phyloP scores from a whole-genome alignment of 768 basidiomycete species.

The Chalciporus pseudorubinellus region DNA sequence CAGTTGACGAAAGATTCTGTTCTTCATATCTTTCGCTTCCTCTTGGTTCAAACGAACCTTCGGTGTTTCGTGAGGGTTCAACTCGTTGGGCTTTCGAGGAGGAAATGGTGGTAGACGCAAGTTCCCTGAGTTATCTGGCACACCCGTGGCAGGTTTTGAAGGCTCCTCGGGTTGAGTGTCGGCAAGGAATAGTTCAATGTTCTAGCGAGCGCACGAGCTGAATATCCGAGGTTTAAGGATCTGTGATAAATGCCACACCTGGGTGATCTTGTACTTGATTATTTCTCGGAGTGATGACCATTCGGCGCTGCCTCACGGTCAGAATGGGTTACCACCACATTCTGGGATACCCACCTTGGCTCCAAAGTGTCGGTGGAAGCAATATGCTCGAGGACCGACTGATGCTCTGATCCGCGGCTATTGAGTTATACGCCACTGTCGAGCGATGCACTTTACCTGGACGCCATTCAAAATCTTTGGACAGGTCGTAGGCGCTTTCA shows the following conservation, averaged over 20 bases:
- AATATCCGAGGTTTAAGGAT: background rate
- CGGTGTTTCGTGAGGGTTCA: slow-evolving; percentile 52
- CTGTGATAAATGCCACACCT: slow-evolving; percentile 41
- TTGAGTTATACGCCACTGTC: slow-evolving; percentile 1
- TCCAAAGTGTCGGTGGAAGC: slow-evolving; percentile 64
- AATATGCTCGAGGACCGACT: slow-evolving; percentile 55
- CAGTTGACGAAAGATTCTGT: slow-evolving; percentile 57
- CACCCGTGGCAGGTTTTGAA: slow-evolving; percentile 37
- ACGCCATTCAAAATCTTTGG: slow-evolving; percentile 46
- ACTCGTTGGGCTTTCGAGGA: slow-evolving; percentile 48
- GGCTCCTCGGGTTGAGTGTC: slow-evolving; percentile 40
- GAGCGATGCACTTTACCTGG: slow-evolving; percentile 39
- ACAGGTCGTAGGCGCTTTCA: slow-evolving; percentile 9
- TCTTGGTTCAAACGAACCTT: slow-evolving; percentile 58
- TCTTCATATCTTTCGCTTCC: slow-evolving; percentile 58
- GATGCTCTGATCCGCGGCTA: slow-evolving; percentile 48
- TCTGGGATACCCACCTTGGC: slow-evolving; percentile 37
- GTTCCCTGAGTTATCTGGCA: slow-evolving; percentile 45
- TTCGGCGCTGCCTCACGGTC: slow-evolving; percentile 46
- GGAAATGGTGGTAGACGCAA: slow-evolving; percentile 74
- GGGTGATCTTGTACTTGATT: slow-evolving; percentile 67
- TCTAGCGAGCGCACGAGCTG: slow-evolving; percentile 35
- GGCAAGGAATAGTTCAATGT: slow-evolving; percentile 47
- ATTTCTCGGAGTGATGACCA: slow-evolving; percentile 70
- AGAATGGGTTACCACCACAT: slow-evolving; percentile 10